Percentiles rank a stretch among this genome's conserved stretches.
Evolutionary conservation across 768 basidiomycete species (phyloP).

Genomic region (Russula dissimulans): DNA sequence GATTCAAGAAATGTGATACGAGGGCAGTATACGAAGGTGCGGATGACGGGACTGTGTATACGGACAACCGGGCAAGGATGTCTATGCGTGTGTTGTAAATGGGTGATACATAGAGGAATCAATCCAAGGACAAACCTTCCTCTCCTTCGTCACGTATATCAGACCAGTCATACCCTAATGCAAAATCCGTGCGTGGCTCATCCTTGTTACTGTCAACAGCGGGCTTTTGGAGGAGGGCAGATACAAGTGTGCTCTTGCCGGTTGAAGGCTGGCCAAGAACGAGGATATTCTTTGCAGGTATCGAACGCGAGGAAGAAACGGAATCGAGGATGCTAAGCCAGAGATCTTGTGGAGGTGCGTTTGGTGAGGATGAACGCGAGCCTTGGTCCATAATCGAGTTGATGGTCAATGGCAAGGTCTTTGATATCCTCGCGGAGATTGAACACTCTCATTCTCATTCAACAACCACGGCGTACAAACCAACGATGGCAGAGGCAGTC

Average conservation of each 20-base stretch:
- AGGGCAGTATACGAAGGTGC: conserved; percentile 61
- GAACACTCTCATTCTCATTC: background rate
- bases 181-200: conserved; percentile 62
- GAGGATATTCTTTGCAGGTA: conserved; percentile 80
- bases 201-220: conserved; percentile 44
- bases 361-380: conserved; percentile 59
- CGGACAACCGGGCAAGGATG: conserved; percentile 77
- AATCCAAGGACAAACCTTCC: conserved; percentile 53
- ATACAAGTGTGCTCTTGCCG: conserved; percentile 69
- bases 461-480: background rate
- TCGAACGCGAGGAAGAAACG: conserved; percentile 70
- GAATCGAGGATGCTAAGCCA: conserved; percentile 92
- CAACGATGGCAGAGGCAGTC: conserved; percentile 33
- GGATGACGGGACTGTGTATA: conserved; percentile 84
- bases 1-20: conserved; percentile 71
- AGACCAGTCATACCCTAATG: conserved; percentile 86
- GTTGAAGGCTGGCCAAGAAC: conserved; percentile 71
- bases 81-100: conserved; percentile 38
- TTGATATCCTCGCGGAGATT: background rate
- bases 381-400: conserved; percentile 21
- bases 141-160: conserved; percentile 89
- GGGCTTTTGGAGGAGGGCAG: conserved; percentile 66
- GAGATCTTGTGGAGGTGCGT: conserved; percentile 67
- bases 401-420: background rate
- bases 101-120: background rate